Percentiles rank a stretch among this genome's conserved stretches.
Evolutionary conservation across 805 yeast genomes (phyloP).

Genomic region (Kodamaea restingae): DNA sequence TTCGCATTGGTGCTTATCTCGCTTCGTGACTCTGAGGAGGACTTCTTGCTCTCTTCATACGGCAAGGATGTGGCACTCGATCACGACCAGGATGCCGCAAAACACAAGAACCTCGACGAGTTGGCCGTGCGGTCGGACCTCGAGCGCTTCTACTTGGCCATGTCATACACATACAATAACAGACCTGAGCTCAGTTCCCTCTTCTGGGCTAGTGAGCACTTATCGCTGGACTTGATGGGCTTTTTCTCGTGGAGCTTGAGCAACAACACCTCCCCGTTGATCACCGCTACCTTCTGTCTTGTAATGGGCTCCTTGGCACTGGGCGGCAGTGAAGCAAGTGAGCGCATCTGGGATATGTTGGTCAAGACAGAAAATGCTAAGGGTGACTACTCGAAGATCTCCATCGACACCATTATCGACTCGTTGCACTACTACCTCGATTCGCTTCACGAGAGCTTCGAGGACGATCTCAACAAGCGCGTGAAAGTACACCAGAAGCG

Average conservation of each 20-base stretch:
- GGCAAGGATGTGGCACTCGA: conserved; percentile 17
- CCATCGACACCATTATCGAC: conserved; percentile 54
- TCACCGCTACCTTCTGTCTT: conserved; percentile 76
- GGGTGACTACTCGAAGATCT: conserved; percentile 42
- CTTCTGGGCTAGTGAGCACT: conserved; percentile 54
- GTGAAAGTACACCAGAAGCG: conserved; percentile 29
- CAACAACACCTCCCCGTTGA: conserved; percentile 68
- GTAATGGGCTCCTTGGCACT: conserved; percentile 72
- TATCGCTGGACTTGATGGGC: conserved; percentile 58
- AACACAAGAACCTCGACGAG: conserved; percentile 48
- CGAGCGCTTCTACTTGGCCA: conserved; percentile 78
- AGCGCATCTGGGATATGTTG: conserved; percentile 37
- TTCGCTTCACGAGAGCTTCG: conserved; percentile 39
- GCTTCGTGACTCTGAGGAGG: conserved; percentile 72
- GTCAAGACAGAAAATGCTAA: conserved; percentile 28
- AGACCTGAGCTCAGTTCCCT: conserved; percentile 53
- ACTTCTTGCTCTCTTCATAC: conserved; percentile 52
- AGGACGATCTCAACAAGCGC: conserved; percentile 29
- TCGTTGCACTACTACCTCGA: conserved; percentile 52
- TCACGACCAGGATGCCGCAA: conserved; percentile 10
- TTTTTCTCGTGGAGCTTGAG: conserved; percentile 86
- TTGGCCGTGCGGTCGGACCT: conserved; percentile 75
- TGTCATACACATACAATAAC: conserved; percentile 62
- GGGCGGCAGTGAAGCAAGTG: conserved; percentile 51
- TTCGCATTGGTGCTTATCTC: conserved; percentile 64